Base-by-base conservation (phyloP, 2,329 filamentous ascomycete genomes). In the Stromatinia cepivora region DNA sequence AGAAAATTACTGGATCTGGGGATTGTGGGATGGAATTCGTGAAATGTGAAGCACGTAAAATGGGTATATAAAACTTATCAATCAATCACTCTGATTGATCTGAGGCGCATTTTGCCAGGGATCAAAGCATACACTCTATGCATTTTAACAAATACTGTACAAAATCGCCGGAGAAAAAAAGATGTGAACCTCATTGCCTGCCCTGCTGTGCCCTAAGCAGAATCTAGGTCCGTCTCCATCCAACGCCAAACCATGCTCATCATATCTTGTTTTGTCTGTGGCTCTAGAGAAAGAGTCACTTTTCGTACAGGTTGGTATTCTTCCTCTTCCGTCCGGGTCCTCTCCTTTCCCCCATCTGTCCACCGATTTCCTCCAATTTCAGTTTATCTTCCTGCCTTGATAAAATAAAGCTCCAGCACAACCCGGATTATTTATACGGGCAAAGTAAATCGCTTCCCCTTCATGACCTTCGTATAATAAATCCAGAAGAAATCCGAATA, bases 401-500 rank as follows among this genome's bases (percentile, higher is more conserved):
- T 52, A 50, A 34, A 17, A n/a, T 52, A 20, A 64, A 64, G 48
- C 8, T 8, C 4, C n/a, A 17, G 28, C 20, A 31, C 3, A 31
- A 31, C 15, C 15, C 46, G 4, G 25, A 36, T 15, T 9, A 25
- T 74, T 84, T 87, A 94, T 74, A 94, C 92, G 2, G 92, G 92
- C 70, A 94, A 84, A 81, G 93, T 92, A 81, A 94, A 94, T 84
- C 92, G 94, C 85, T 92, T 92, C 76, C 92, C 92, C 84, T 94
- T 92, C 82, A 94, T 83, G 61, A 94, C 90, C 89, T 97, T 98
- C 71, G 91, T 97, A 83, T 97, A 99, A 84, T 99, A 99, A 78
- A 99, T 94, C 86, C 94, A 99, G 87, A 99, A 99, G 84, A 99
- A 99, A 83, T 99, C 95, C 73, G 93, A 97, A 84, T 99, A 99